A percentile compares a stretch with the other conserved stretches of the same genome.
Conservation (phyloP, 371 early-diverging fungal species). For the Apophysomyces variabilis region DNA sequence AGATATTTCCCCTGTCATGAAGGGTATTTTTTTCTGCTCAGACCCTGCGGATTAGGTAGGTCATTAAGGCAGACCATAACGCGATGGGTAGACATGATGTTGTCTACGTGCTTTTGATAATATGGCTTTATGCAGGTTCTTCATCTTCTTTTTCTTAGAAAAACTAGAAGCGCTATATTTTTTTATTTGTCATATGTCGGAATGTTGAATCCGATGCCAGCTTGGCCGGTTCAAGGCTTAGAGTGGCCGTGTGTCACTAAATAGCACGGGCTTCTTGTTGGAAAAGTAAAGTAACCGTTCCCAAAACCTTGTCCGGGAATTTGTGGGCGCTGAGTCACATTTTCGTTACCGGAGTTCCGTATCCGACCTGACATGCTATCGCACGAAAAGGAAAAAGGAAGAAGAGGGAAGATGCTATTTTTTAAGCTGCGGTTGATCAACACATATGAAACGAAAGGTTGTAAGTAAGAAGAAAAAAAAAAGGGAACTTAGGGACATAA, state of each 20-base stretch:
- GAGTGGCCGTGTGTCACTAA: background rate
- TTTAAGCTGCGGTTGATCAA: background rate
- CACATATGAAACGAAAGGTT: background rate
- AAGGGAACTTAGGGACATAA: background rate
- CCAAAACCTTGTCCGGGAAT: conserved; percentile 1
- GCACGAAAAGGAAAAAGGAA: background rate
- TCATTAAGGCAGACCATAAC: too few species aligned
- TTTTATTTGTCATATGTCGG: background rate
- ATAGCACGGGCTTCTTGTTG: conserved; percentile 6
- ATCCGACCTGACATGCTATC: background rate
- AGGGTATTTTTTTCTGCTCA: too few species aligned
- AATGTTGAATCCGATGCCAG: background rate
- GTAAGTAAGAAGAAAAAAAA: background rate
- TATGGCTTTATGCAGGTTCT: too few species aligned
- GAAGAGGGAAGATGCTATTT: background rate
- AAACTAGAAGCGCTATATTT: background rate
- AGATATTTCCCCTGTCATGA: too few species aligned
- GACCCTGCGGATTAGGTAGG: too few species aligned
- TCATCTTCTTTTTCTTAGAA: too few species aligned
- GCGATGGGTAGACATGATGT: too few species aligned
- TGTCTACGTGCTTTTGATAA: too few species aligned
- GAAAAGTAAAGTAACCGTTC: conserved; percentile 6
- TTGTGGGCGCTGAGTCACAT: background rate
- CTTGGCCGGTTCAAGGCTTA: background rate
- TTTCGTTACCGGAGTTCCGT: background rate